These are phyloP conservation scores for Fusarium virguliforme DNA, from an alignment of 2,329 filamentous ascomycete species.

Conservation along the genomic window DNA sequence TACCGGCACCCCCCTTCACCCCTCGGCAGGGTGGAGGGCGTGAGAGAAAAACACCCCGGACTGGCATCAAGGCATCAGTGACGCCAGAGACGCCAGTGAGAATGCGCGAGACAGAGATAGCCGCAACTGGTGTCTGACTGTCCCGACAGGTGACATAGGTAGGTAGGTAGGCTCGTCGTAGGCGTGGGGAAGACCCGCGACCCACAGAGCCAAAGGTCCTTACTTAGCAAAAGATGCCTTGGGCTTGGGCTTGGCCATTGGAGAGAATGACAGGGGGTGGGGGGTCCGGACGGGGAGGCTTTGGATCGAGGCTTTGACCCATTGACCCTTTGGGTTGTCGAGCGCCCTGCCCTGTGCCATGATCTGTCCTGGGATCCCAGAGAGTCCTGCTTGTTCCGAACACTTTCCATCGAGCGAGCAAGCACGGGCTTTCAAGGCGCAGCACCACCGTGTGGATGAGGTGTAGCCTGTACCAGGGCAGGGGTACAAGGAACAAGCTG, in stretches of 20 bases:
- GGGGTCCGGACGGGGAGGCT: slow-evolving; percentile 38
- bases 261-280: slow-evolving; percentile 19
- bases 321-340: slow-evolving; percentile 34
- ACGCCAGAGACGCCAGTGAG: slow-evolving; percentile 52
- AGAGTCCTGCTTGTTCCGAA: slow-evolving; percentile 32
- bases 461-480: slow-evolving; percentile 41
- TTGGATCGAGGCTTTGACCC: slow-evolving; percentile 40
- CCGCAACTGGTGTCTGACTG: slow-evolving; percentile 53
- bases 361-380: slow-evolving; percentile 35
- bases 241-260: slow-evolving; percentile 26
- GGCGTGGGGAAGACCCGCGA: slow-evolving; percentile 49
- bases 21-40: slow-evolving; percentile 15
- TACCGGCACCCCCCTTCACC: slow-evolving; percentile 44
- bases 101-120: slow-evolving; percentile 49
- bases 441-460: slow-evolving; percentile 48
- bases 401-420: slow-evolving; percentile 44
- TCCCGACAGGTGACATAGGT: slow-evolving; percentile 53
- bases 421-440: slow-evolving; percentile 49
- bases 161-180: slow-evolving; percentile 45
- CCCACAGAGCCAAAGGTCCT: slow-evolving; percentile 43
- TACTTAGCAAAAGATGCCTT: slow-evolving; percentile 50
- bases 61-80: slow-evolving; percentile 53
- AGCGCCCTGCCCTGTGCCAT: slow-evolving; percentile 38
- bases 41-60: slow-evolving; percentile 37
- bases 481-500: slow-evolving; percentile 34